Conservation (phyloP, 176 grass and related monocot genomes). For the maize (Zea mays) region DNA sequence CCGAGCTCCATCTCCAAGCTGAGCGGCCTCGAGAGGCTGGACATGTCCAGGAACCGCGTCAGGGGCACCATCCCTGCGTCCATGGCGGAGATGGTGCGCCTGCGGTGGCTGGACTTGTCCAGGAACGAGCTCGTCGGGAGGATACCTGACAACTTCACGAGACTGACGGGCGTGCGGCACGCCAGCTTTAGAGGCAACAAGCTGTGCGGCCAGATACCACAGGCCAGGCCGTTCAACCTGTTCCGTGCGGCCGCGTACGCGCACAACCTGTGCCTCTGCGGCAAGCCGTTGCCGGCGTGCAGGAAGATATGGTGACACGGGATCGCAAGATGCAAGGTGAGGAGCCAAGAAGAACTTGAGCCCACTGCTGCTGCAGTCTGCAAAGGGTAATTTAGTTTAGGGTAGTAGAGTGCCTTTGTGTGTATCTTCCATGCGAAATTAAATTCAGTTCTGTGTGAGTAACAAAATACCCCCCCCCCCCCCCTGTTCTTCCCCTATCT, state of each 20-base stretch:
- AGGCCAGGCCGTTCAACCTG: constrained; percentile 59
- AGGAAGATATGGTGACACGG: constrained; percentile 34
- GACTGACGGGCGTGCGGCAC: constrained; percentile 52
- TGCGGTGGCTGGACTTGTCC: constrained; percentile 65
- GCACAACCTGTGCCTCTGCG: constrained; percentile 78
- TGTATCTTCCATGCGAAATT: neutral
- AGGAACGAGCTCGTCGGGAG: constrained; percentile 58
- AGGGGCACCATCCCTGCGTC: constrained; percentile 56
- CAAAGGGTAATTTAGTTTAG: neutral
- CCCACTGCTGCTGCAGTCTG: neutral
- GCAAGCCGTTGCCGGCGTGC: constrained; percentile 69
- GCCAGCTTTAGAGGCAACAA: constrained; percentile 63
- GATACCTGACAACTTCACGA: constrained; percentile 60
- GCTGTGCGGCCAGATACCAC: constrained; percentile 73
- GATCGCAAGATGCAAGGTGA: neutral
- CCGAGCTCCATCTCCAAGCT: constrained; percentile 58
- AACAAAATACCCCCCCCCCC: neutral
- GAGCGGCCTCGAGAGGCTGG: constrained; percentile 48
- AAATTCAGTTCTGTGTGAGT: neutral
- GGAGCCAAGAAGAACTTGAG: neutral
- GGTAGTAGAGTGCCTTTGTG: neutral
- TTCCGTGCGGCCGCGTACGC: constrained; percentile 65
- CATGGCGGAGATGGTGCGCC: constrained; percentile 49
- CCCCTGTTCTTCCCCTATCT: too few relatives aligned
- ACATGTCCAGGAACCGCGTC: constrained; percentile 62